These are phyloP conservation scores for Solanum sparsipilum DNA, from an alignment of 257 asterid genomes.

Conservation along the genomic window DNA sequence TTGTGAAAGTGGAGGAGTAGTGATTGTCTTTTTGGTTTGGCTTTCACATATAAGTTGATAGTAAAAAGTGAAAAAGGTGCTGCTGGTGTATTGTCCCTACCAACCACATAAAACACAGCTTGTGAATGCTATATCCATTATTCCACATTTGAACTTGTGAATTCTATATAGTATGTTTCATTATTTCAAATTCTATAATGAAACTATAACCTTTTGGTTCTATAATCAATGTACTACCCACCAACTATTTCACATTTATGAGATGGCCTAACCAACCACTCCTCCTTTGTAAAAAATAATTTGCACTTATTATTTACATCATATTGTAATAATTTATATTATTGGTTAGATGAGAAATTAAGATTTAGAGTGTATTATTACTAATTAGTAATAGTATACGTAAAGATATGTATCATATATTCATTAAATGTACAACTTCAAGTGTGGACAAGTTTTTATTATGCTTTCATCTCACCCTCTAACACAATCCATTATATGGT, in stretches of 20 bases:
- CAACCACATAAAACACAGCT: neutral
- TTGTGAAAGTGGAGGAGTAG: neutral
- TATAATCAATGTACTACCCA: neutral
- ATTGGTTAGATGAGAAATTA: neutral
- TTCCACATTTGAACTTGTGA: neutral
- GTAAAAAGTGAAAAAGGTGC: neutral
- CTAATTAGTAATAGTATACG: neutral
- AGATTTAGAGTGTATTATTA: neutral
- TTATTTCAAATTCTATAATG: neutral
- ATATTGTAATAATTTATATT: neutral
- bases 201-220: neutral
- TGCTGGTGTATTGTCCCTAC: neutral
- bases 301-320: neutral
- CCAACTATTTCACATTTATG: neutral
- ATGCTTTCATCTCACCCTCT: neutral
- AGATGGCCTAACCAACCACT: neutral
- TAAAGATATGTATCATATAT: neutral
- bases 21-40: neutral
- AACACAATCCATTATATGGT: too few species aligned
- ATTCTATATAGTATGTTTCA: neutral
- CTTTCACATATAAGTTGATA: neutral
- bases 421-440: too few species aligned
- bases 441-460: too few species aligned
- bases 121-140: neutral
- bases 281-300: neutral